Base-by-base conservation (phyloP, 176 grass and related monocot species). In the Oryza australiensis region DNA sequence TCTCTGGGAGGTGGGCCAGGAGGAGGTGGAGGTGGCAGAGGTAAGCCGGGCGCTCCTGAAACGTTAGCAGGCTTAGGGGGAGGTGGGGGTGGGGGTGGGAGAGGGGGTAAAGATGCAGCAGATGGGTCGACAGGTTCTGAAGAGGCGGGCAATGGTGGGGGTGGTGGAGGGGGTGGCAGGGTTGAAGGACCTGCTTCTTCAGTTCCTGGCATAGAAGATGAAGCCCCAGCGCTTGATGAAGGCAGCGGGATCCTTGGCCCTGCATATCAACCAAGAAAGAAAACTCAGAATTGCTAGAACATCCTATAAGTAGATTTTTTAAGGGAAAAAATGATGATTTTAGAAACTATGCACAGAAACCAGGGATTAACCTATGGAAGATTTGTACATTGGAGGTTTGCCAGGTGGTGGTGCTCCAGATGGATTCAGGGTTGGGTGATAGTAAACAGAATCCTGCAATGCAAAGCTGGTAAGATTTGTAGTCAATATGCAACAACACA, bases 321-420 rank as follows among this genome's bases (percentile, higher is more conserved):
- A 27, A 72, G 28, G 9, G 2, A 34, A 66, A 46, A 60, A 24
- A 20, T 60, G 55, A 60, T 24, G 55, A 24, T 72, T 9, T 65
- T 59, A 24, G 24, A 67, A 62, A 67, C 63, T 67, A 72, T 27
- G 29, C 26, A 42, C 43, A 24, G 67, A 80, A 35, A 26, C 14
- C 41, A 26, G 12, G 14, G 68, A 67, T 7, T 80, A 67, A 92
- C 94, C 94, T 92, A 92, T 91, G 38, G 94, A 92, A 59, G 94
- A 91, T 79, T 92, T 94, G 85, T 94, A 97, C 94, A 97, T 94
- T 26, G 86, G 94, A 90, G 91, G 91, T 88, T 97, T 97, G 64
- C 94, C 91, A 83, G 91, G 89, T 72, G 91, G 91, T 72, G 94
- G 94, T 71, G 94, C 94, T 62, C 94, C 94, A 49, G 91, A 93